These are phyloP conservation scores for Hypsizygus marmoreus DNA, from an alignment of 768 basidiomycete genomes.

Conservation along the genomic window DNA sequence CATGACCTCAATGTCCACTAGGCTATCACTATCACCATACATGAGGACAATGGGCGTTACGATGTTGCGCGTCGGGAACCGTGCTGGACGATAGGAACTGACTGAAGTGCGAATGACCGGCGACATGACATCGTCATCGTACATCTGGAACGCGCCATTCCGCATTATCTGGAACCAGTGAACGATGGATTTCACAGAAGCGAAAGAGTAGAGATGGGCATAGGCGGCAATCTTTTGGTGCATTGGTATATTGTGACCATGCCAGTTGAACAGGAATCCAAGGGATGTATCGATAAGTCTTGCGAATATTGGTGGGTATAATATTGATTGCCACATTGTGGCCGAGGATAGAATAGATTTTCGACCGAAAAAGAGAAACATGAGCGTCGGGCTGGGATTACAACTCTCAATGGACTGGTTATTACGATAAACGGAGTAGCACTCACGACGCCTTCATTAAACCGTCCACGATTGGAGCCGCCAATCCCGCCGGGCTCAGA, in stretches of 20 bases:
- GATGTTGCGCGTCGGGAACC: constrained; percentile 85
- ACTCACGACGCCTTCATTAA: constrained; percentile 84
- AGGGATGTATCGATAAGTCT: constrained; percentile 68
- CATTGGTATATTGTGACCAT: constrained; percentile 60
- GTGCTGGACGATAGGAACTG: constrained; percentile 64
- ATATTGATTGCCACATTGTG: constrained; percentile 79
- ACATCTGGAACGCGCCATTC: constrained; percentile 79
- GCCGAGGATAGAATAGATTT: constrained; percentile 82
- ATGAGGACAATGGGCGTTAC: constrained; percentile 75
- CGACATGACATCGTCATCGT: constrained; percentile 69
- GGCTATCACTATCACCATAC: constrained; percentile 72
- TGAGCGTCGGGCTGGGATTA: constrained; percentile 60
- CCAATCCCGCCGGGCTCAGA: constrained; percentile 75
- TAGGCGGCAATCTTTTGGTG: constrained; percentile 79
- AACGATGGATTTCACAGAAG: constrained; percentile 83
- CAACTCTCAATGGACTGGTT: neutral
- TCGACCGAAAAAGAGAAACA: constrained; percentile 85
- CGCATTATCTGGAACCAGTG: constrained; percentile 95
- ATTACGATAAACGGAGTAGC: constrained; percentile 8
- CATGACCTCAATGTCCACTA: constrained; percentile 84
- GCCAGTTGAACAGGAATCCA: constrained; percentile 77
- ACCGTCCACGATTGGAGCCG: constrained; percentile 77
- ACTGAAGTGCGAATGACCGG: constrained; percentile 49
- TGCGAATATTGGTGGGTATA: constrained; percentile 83
- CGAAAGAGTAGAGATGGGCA: constrained; percentile 80